Percentiles rank a stretch among this genome's conserved stretches.
Evolutionary conservation across 2,329 filamentous ascomycete genomes (phyloP).

Genomic region (Hypoxylon sp.): DNA sequence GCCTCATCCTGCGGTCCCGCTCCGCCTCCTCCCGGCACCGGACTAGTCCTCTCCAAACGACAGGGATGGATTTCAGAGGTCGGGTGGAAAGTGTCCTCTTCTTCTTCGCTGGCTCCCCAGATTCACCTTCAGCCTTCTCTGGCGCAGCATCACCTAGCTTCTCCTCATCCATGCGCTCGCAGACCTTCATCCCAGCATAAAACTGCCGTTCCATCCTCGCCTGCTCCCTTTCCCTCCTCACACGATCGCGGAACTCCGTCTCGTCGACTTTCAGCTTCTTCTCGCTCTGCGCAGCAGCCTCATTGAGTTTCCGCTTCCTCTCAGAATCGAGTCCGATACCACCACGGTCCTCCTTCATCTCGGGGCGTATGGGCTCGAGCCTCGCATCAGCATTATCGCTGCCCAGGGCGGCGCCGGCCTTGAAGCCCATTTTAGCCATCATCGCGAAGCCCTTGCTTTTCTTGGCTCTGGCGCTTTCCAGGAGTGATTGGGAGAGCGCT

Average conservation of each 20-base stretch:
- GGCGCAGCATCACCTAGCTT: slow-evolving; percentile 35
- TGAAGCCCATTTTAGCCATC: slow-evolving; percentile 98
- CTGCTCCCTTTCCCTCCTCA: slow-evolving; percentile 78
- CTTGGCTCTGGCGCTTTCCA: slow-evolving; percentile 66
- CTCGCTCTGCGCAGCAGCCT: slow-evolving; percentile 70
- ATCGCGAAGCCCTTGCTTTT: slow-evolving; percentile 91
- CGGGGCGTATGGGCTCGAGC: slow-evolving; percentile 81
- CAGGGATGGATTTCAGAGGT: slow-evolving; percentile 76
- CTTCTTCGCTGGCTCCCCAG: slow-evolving; percentile 50
- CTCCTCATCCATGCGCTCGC: slow-evolving; percentile 80
- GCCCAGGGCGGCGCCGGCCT: slow-evolving; percentile 78
- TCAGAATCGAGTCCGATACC: slow-evolving; percentile 89
- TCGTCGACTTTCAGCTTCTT: slow-evolving; percentile 77
- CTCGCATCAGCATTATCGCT: slow-evolving; percentile 60
- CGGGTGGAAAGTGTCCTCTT: slow-evolving; percentile 59
- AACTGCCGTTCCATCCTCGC: slow-evolving; percentile 78
- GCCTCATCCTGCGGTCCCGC: slow-evolving; percentile 74
- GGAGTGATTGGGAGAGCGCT: slow-evolving; percentile 80
- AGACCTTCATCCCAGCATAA: slow-evolving; percentile 84
- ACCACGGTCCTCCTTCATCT: slow-evolving; percentile 82
- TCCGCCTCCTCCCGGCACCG: slow-evolving; percentile 79
- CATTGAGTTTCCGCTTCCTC: slow-evolving; percentile 81
- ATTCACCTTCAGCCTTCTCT: slow-evolving; percentile 29
- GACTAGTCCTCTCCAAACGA: slow-evolving; percentile 85
- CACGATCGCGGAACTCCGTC: slow-evolving; percentile 79